A percentile compares a stretch with the other conserved stretches of the same genome.
phyloP scores from a whole-genome alignment of 495 filamentous ascomycete genomes.

The Penicillium pancosmium region DNA sequence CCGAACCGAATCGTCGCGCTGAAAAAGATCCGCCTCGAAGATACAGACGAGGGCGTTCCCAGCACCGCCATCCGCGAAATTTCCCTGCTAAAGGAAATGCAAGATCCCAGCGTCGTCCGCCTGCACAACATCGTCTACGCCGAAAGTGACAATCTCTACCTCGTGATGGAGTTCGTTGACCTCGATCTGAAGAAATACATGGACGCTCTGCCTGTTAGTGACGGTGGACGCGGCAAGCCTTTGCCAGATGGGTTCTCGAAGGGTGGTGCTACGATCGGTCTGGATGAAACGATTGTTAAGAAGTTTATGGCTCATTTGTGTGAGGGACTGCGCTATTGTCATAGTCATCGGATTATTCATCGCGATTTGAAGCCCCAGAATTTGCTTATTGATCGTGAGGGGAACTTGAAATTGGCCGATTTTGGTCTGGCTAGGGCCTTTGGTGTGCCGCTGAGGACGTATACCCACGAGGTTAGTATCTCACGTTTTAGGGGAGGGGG shows the following conservation, averaged over 20 bases:
- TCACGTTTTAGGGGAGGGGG: not conserved
- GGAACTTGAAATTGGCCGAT: slow-evolving; percentile 96
- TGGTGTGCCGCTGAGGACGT: slow-evolving; percentile 92
- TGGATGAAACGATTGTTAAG: slow-evolving; percentile 91
- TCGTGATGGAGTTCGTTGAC: slow-evolving; percentile 94
- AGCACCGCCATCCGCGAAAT: slow-evolving; percentile 97
- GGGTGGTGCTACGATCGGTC: slow-evolving; percentile 65
- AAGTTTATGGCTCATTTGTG: slow-evolving; percentile 96
- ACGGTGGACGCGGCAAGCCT: slow-evolving; percentile 86
- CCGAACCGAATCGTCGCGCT: slow-evolving; percentile 84
- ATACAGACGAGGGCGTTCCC: slow-evolving; percentile 95
- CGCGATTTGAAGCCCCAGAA: slow-evolving; percentile 99
- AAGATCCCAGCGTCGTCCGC: slow-evolving; percentile 89
- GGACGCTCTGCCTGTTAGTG: slow-evolving; percentile 89
- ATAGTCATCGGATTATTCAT: slow-evolving; percentile 92
- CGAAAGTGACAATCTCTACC: slow-evolving; percentile 93
- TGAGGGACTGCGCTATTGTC: slow-evolving; percentile 91
- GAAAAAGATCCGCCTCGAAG: slow-evolving; percentile 98
- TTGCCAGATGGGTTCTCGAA: slow-evolving; percentile 76
- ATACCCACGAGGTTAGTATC: slow-evolving; percentile 81
- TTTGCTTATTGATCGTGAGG: slow-evolving; percentile 89
- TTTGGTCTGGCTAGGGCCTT: slow-evolving; percentile 97
- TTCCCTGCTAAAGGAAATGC: slow-evolving; percentile 94
- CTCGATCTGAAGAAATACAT: slow-evolving; percentile 98
- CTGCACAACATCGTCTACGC: slow-evolving; percentile 94